Percentiles rank a stretch among this genome's conserved stretches.
phyloP scores from a whole-genome alignment of 768 basidiomycete species.

The Kondoa malvinella region DNA sequence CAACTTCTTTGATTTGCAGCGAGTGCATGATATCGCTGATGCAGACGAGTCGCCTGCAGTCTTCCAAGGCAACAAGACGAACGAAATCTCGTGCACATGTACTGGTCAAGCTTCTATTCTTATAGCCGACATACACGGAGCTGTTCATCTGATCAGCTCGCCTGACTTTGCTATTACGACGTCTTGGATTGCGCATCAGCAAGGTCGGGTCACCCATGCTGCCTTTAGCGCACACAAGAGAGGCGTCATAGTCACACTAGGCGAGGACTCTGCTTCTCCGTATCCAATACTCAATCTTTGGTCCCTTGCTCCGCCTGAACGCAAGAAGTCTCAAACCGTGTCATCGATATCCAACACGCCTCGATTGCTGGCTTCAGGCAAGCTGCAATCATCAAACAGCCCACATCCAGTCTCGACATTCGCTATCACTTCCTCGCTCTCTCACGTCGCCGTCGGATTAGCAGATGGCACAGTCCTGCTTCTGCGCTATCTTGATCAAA shows the following conservation, averaged over 20 bases:
- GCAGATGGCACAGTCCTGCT: slow-evolving; percentile 84
- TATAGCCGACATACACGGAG: slow-evolving; percentile 72
- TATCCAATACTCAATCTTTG: slow-evolving; percentile 51
- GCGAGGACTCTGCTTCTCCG: slow-evolving; percentile 50
- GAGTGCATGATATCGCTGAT: neutral
- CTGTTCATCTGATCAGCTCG: slow-evolving; percentile 51
- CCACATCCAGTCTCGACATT: slow-evolving; percentile 58
- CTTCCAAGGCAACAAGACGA: slow-evolving; percentile 15
- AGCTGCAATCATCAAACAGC: slow-evolving; percentile 53
- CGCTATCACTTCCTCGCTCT: slow-evolving; percentile 56
- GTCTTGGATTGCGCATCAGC: slow-evolving; percentile 64
- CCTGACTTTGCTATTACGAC: slow-evolving; percentile 51
- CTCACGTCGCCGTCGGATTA: slow-evolving; percentile 81
- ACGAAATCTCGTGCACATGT: slow-evolving; percentile 46
- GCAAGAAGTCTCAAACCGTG: neutral
- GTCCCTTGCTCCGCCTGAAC: slow-evolving; percentile 55
- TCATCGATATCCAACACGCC: slow-evolving; percentile 39
- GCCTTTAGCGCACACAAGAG: slow-evolving; percentile 43
- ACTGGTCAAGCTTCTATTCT: slow-evolving; percentile 51
- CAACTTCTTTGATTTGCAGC: neutral
- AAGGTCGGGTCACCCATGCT: slow-evolving; percentile 73
- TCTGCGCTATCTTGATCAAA: slow-evolving; percentile 74
- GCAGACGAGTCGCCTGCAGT: neutral
- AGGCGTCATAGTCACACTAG: slow-evolving; percentile 70
- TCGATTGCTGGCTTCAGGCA: slow-evolving; percentile 48